Evolutionary conservation across 73 alveolate species (phyloP).

Genomic region (Paramecium primaurelia): DNA sequence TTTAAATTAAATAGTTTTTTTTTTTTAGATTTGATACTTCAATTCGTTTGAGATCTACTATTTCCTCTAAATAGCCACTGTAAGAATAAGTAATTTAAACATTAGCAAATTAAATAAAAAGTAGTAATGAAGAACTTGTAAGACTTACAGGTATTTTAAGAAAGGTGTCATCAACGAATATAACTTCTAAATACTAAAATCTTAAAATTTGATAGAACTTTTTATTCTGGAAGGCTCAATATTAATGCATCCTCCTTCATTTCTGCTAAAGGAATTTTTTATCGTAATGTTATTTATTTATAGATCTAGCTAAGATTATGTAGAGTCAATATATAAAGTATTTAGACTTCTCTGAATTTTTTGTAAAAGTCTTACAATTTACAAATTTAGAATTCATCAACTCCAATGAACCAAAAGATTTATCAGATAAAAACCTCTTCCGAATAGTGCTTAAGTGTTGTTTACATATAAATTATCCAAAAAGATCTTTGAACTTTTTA

Average conservation of each 20-base stretch:
- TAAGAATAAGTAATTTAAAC: not conserved
- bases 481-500: not conserved
- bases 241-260: not conserved
- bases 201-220: not conserved
- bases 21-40: not conserved
- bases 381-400: not conserved
- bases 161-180: not conserved
- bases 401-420: not conserved
- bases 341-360: not conserved
- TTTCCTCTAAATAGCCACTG: not conserved
- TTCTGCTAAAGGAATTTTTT: not conserved
- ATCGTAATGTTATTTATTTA: not conserved
- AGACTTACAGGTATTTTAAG: not conserved
- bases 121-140: not conserved
- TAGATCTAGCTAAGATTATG: not conserved
- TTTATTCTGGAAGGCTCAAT: not conserved
- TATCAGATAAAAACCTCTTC: not conserved
- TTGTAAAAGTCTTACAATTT: not conserved
- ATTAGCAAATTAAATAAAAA: too few species aligned
- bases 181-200: not conserved
- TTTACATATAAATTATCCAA: not conserved
- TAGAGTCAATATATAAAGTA: not conserved
- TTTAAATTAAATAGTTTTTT: not conserved
- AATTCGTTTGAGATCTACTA: not conserved
- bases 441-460: not conserved